phyloP scores from a whole-genome alignment of 1,139 yeast species.

The Zygosaccharomyces pseudobailii region DNA sequence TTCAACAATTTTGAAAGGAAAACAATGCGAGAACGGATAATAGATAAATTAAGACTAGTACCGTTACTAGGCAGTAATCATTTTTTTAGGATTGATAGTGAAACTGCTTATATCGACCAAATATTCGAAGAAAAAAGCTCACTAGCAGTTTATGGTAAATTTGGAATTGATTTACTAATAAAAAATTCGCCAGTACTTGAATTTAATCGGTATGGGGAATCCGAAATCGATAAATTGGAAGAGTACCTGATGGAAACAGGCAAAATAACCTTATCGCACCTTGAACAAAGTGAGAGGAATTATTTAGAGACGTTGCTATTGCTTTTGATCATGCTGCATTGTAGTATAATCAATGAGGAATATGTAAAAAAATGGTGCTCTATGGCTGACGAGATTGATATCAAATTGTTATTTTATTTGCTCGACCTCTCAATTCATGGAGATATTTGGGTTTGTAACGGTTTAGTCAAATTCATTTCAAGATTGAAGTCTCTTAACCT shows the following conservation, averaged over 20 bases:
- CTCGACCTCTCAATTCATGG: slow-evolving; percentile 27
- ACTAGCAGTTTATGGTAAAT: slow-evolving; percentile 17
- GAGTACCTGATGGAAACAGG: slow-evolving; percentile 13
- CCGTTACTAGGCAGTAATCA: slow-evolving; percentile 19
- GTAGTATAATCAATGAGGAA: slow-evolving; percentile 18
- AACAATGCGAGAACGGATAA: slow-evolving; percentile 11
- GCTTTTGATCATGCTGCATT: slow-evolving; percentile 24
- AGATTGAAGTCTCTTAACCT: slow-evolving; percentile 27
- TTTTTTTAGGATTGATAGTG: slow-evolving; percentile 24
- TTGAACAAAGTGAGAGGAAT: slow-evolving; percentile 16
- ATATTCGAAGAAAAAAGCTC: slow-evolving; percentile 18
- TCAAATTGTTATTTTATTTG: slow-evolving; percentile 26
- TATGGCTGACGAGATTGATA: slow-evolving; percentile 18
- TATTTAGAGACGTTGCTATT: slow-evolving; percentile 23
- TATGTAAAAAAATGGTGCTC: slow-evolving; percentile 23
- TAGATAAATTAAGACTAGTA: slow-evolving; percentile 24
- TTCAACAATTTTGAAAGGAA: slow-evolving; percentile 15
- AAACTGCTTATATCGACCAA: slow-evolving; percentile 20
- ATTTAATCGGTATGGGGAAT: slow-evolving; percentile 20
- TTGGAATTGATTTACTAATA: slow-evolving; percentile 18
- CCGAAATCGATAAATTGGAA: slow-evolving; percentile 20
- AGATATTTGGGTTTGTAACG: slow-evolving; percentile 31
- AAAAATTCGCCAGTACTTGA: slow-evolving; percentile 20
- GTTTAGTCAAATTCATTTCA: slow-evolving; percentile 20
- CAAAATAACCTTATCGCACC: slow-evolving; percentile 6